Conservation (phyloP, 2,329 filamentous ascomycete species). For the Hysterium pulicare region DNA sequence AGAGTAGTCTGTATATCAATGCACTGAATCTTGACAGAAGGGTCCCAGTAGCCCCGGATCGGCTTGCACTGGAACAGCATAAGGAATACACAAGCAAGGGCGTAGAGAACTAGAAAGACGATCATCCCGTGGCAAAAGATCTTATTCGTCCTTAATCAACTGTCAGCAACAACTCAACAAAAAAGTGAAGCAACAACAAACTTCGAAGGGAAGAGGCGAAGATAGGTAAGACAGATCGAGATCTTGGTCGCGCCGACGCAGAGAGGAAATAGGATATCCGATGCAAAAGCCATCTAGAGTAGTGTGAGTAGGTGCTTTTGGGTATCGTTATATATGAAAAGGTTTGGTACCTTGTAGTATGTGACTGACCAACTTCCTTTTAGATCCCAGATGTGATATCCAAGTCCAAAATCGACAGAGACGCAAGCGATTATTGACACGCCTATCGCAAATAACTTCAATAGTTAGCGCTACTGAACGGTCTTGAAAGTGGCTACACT, state of each 20-base stretch:
- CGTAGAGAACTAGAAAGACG: slow-evolving; percentile 19
- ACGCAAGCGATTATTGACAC: slow-evolving; percentile 12
- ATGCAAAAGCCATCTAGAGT: slow-evolving; percentile 17
- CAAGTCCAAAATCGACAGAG: slow-evolving; percentile 18
- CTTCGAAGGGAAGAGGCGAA: slow-evolving; percentile 23
- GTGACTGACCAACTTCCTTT: slow-evolving; percentile 19
- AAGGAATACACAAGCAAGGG: slow-evolving; percentile 16
- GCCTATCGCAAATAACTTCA: background rate
- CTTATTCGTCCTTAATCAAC: slow-evolving; percentile 8
- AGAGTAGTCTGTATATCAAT: slow-evolving; percentile 23
- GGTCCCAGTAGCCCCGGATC: slow-evolving; percentile 22
- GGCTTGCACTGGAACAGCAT: slow-evolving; percentile 24
- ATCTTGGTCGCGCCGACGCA: slow-evolving; percentile 25
- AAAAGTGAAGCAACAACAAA: background rate
- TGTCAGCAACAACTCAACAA: background rate
- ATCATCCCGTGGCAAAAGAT: slow-evolving; percentile 19
- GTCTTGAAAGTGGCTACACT: too few species aligned
- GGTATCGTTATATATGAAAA: too few species aligned
- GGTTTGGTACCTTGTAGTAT: slow-evolving; percentile 24
- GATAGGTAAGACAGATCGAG: slow-evolving; percentile 27
- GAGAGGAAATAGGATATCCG: slow-evolving; percentile 22
- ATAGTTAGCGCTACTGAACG: too few species aligned
- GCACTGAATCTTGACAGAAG: slow-evolving; percentile 14
- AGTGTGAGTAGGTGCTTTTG: too few species aligned
- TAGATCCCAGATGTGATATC: slow-evolving; percentile 26